phyloP scores from a whole-genome alignment of 2,329 filamentous ascomycete genomes.

The Arthrobotrys pseudoclavata region DNA sequence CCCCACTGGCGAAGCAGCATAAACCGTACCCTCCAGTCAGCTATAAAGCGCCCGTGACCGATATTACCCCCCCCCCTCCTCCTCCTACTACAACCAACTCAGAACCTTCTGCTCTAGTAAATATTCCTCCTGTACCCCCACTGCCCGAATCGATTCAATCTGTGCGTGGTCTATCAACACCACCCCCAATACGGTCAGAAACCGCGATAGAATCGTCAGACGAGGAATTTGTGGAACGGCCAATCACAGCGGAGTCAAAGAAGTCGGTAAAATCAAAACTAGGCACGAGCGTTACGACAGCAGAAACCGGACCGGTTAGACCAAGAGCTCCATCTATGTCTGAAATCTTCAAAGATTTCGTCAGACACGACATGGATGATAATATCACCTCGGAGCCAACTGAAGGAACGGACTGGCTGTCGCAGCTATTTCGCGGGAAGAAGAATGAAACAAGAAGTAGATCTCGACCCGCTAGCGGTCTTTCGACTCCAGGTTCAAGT shows the following conservation, averaged over 20 bases:
- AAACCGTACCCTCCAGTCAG: slow-evolving; percentile 54
- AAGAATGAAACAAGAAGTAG: slow-evolving; percentile 36
- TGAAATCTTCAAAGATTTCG: slow-evolving; percentile 56
- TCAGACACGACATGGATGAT: slow-evolving; percentile 28
- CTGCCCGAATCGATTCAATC: slow-evolving; percentile 41
- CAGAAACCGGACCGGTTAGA: slow-evolving; percentile 33
- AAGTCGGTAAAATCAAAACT: slow-evolving; percentile 37
- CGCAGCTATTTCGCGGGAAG: slow-evolving; percentile 54
- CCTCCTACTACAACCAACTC: slow-evolving; percentile 2
- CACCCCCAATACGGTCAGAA: slow-evolving; percentile 49
- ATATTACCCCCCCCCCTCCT: slow-evolving; percentile 6
- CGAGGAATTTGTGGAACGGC: slow-evolving; percentile 43
- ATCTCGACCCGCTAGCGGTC: slow-evolving; percentile 23
- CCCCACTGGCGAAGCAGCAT: slow-evolving; percentile 4
- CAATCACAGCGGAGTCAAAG: slow-evolving; percentile 27
- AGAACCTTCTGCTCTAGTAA: slow-evolving; percentile 19
- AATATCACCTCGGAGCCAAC: slow-evolving; percentile 10
- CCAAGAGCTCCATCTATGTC: slow-evolving; percentile 56
- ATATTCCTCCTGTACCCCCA: slow-evolving; percentile 44
- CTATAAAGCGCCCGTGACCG: slow-evolving; percentile 25
- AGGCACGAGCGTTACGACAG: slow-evolving; percentile 5
- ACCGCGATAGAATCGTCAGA: slow-evolving; percentile 54
- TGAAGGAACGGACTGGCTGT: slow-evolving; percentile 51
- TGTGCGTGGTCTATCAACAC: slow-evolving; percentile 47
- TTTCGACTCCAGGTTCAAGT: slow-evolving; percentile 29